These are phyloP conservation scores for Talaromyces marneffei DNA, from an alignment of 2,329 filamentous ascomycete species.

Conservation along the genomic window DNA sequence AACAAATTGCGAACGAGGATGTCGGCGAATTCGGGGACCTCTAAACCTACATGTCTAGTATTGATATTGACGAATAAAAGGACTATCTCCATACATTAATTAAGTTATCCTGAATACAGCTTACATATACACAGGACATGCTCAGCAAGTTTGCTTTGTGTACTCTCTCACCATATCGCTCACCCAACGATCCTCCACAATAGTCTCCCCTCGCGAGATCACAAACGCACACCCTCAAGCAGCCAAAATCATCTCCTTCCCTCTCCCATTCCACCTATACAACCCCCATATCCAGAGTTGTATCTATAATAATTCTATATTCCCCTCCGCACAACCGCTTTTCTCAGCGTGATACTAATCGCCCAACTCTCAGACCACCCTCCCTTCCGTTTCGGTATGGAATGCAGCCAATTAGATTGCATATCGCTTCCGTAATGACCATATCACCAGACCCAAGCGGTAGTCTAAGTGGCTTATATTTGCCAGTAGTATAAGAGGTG, in stretches of 20 bases:
- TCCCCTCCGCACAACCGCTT: constrained; percentile 63
- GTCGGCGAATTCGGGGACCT: too few relatives aligned
- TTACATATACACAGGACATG: too few relatives aligned
- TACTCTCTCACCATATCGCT: too few relatives aligned
- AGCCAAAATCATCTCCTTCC: constrained; percentile 4
- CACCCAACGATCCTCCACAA: too few relatives aligned
- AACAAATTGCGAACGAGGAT: too few relatives aligned
- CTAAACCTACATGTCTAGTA: too few relatives aligned
- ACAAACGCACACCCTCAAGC: too few relatives aligned
- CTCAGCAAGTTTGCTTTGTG: too few relatives aligned
- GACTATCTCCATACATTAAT: too few relatives aligned
- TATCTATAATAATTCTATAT: constrained; percentile 82
- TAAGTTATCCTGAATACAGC: too few relatives aligned
- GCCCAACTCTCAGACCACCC: constrained; percentile 58
- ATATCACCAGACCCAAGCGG: constrained; percentile 65
- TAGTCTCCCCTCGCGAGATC: too few relatives aligned
- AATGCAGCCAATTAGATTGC: constrained; percentile 72
- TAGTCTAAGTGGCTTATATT: constrained; percentile 44
- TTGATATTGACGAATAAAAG: too few relatives aligned
- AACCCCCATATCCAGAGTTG: constrained; percentile 67
- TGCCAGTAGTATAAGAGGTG: constrained; percentile 18
- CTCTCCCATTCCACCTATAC: constrained; percentile 59
- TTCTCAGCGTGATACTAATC: constrained; percentile 73
- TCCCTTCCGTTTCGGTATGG: constrained; percentile 67
- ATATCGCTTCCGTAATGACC: constrained; percentile 70